phyloP scores from a whole-genome alignment of 2,329 filamentous ascomycete genomes.

The Rhynchosporium secalis region DNA sequence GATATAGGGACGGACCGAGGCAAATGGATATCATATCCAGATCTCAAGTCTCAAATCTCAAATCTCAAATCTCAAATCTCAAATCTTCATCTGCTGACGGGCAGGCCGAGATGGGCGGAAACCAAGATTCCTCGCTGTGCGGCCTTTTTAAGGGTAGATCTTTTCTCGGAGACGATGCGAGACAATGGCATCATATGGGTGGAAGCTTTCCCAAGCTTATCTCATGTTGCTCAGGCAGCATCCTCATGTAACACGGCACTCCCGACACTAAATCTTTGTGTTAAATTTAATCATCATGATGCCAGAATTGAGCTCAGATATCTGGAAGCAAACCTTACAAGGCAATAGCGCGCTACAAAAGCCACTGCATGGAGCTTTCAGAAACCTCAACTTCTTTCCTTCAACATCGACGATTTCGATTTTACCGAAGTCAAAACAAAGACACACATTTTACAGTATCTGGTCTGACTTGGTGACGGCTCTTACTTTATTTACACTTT shows the following conservation, averaged over 20 bases:
- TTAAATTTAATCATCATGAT: not conserved
- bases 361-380: not conserved
- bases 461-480: no score
- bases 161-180: not conserved
- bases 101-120: not conserved
- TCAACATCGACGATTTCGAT: not conserved
- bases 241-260: slow-evolving; percentile 4
- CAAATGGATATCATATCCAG: not conserved
- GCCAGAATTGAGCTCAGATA: not conserved
- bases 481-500: no score
- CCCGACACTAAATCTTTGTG: slow-evolving; percentile 4
- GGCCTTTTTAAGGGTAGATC: slow-evolving; percentile 8
- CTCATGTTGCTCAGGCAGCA: slow-evolving; percentile 5
- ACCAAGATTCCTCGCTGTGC: not conserved
- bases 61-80: not conserved
- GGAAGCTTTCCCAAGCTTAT: slow-evolving; percentile 5
- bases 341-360: not conserved
- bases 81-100: not conserved
- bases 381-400: not conserved
- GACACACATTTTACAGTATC: not conserved
- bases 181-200: not conserved
- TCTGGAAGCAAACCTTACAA: slow-evolving; percentile 1
- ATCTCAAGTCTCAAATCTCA: not conserved
- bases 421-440: not conserved
- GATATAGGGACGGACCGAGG: not conserved